These are phyloP conservation scores for Artemisia tridentata DNA, from an alignment of 129 eudicot genomes.

Conservation along the genomic window DNA sequence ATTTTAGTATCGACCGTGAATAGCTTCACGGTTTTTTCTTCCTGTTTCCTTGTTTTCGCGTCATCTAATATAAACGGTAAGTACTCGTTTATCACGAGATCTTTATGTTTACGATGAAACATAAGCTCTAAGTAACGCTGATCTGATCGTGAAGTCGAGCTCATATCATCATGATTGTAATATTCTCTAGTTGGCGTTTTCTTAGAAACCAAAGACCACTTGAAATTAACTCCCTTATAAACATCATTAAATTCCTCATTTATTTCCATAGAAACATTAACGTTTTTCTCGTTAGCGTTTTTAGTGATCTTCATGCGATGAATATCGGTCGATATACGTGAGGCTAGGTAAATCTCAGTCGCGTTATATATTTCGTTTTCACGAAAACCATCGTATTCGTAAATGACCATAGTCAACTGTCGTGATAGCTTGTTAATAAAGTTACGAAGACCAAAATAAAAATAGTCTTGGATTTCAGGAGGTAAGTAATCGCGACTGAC, in stretches of 20 bases:
- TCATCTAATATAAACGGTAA: slow-evolving; percentile 38
- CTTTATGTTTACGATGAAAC: slow-evolving; percentile 42
- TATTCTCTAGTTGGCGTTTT: slow-evolving; percentile 14
- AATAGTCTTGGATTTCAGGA: slow-evolving; percentile 40
- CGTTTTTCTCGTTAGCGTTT: slow-evolving; percentile 34
- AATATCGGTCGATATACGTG: slow-evolving; percentile 36
- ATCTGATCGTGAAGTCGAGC: slow-evolving; percentile 34
- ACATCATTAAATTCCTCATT: slow-evolving; percentile 37
- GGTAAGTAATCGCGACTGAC: slow-evolving; percentile 46
- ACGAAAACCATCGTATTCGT: slow-evolving; percentile 43
- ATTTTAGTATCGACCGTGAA: slow-evolving; percentile 14
- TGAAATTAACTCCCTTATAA: slow-evolving; percentile 26
- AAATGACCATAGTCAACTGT: slow-evolving; percentile 46
- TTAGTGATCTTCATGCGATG: slow-evolving; percentile 48
- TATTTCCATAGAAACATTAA: slow-evolving; percentile 47
- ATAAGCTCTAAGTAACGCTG: slow-evolving; percentile 39
- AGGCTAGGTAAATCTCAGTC: slow-evolving; percentile 55
- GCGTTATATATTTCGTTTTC: slow-evolving; percentile 64
- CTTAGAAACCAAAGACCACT: slow-evolving; percentile 42
- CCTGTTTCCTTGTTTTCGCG: slow-evolving; percentile 32
- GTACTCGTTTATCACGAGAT: slow-evolving; percentile 37
- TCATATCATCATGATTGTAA: slow-evolving; percentile 35
- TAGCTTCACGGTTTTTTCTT: slow-evolving; percentile 35
- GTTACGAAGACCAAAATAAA: slow-evolving; percentile 30
- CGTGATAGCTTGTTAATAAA: slow-evolving; percentile 35